Evolutionary conservation across 306 rosid species (phyloP).

Genomic region (Quercus dentata): DNA sequence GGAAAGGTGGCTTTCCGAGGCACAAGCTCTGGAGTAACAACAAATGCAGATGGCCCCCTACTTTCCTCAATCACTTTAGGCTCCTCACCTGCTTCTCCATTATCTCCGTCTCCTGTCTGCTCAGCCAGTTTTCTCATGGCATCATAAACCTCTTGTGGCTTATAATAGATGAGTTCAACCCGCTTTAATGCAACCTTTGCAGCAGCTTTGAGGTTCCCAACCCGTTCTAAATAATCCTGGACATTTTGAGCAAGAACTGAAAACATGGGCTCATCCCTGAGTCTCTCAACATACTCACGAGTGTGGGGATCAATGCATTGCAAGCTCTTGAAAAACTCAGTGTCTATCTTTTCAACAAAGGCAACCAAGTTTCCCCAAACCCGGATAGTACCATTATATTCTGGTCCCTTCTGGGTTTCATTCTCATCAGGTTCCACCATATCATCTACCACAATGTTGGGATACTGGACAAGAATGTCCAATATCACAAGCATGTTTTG

Average conservation of each 20-base stretch:
- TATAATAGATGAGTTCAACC: constrained; percentile 83
- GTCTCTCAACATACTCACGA: constrained; percentile 94
- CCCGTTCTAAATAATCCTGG: constrained; percentile 80
- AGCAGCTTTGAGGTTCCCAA: constrained; percentile 62
- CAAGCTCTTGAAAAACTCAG: constrained; percentile 90
- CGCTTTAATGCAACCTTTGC: constrained; percentile 81
- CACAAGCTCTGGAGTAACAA: constrained; percentile 74
- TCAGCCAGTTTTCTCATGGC: constrained; percentile 93
- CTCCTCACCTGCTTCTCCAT: constrained; percentile 45
- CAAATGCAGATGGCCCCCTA: constrained; percentile 68
- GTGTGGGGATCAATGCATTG: constrained; percentile 98
- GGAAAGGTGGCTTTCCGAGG: constrained; percentile 85
- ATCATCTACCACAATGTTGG: constrained; percentile 84
- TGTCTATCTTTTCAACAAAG: constrained; percentile 73
- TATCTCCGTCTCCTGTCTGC: constrained; percentile 45
- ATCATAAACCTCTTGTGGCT: constrained; percentile 93
- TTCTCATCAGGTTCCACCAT: constrained; percentile 82
- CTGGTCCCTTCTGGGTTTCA: constrained; percentile 84
- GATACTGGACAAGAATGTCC: constrained; percentile 72
- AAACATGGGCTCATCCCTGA: constrained; percentile 79
- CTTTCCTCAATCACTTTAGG: constrained; percentile 56
- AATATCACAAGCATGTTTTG: constrained; percentile 80
- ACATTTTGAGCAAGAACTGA: constrained; percentile 93
- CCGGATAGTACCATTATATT: constrained; percentile 61
- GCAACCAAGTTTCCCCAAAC: constrained; percentile 96